Evolutionary conservation across 768 basidiomycete species (phyloP), one percentile per base, ranked within the genome.

Genomic region (Rhodotorula toruloides): DNA sequence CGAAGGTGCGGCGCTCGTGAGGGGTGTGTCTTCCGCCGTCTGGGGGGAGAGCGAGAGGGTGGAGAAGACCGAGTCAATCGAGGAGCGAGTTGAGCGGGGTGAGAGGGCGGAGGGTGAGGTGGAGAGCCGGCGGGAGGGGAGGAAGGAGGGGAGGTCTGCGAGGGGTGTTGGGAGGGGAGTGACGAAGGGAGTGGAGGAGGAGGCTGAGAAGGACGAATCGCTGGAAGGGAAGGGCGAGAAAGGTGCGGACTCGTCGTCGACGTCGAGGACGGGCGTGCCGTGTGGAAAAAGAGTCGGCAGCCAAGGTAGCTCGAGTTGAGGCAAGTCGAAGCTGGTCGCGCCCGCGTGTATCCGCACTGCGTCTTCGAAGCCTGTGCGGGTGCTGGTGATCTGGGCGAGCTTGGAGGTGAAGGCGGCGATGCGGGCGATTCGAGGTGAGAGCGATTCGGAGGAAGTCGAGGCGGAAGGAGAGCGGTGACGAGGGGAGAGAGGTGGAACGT

Each of bases 241-340:
- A 32, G 16, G 12, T 19, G 40, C 13, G 62, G 49, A n/a, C 32
- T 12, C 21, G 36, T 36, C 14, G 36, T 25, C 29, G 8, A 14
- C n/a, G 34, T 19, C 39, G 49, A 43, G 46, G n/a, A 48, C 39
- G 3, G 37, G 34, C 6, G 49, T 42, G 4, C 37, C 55, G 43
- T 22, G 12, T 14, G 55, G 55, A 31, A 57, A 64, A 32, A 64
- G 63, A 22, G 62, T 56, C 29, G 54, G 54, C 1, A 63, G 32
- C 62, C 62, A 56, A 7, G 54, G 62, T 12, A 49, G 46, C 21
- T 64, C 63, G 42, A 58, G 40, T 19, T 58, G 56, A 25, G 63
- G 63, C 14, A 44, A 46, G 13, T 47, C 57, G 36, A 47, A 58
- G 13, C 12, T 17, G 34, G 57, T 37, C 34, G 9, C 46, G 36